Evolutionary conservation across 2,329 filamentous ascomycete species (phyloP), one percentile per base, ranked within the genome.

Genomic region (Cladophialophora carrionii): DNA sequence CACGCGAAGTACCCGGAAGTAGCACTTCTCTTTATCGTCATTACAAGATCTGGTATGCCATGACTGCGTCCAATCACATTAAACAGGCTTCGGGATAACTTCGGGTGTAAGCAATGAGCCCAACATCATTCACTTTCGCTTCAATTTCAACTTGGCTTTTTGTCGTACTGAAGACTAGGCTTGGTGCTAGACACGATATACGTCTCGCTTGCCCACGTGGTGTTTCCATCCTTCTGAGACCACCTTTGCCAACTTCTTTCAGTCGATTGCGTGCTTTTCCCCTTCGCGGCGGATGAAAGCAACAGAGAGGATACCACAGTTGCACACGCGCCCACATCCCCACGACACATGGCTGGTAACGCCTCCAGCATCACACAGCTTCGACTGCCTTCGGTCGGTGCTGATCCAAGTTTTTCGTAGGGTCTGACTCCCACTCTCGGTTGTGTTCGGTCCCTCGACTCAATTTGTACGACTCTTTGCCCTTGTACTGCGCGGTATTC

Each of bases 401-500:
- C 56, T 49, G 37, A 12, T 49, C 26, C 26, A 58, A 20, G 41
- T 34, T 58, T 7, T 34, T 58, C 7, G 7, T 37, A 9, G 37
- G 37, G 10, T 46, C 55, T 26, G 56, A 31, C 6, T 58, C 56
- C 56, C 56, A 56, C 12, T 55, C 62, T 29, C 56, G 51, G 52
- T 64, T 64, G 48, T 64, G 56, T 4, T 64, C 62, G 2, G 62
- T 64, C 1, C 62, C 62, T 31, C 62, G 56, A 61, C 62, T 64
- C 57, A 59, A 20, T 12, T 60, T 64, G 32, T 64, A 64, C 31
- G 56, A 60, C 49, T 64, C 57, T 46, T 57, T 64, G 24, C 52
- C 62, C 51, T 61, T 64, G 51, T 60, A 64, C 56, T 64, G 56
- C 4, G 62, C 62, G 2, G 56, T 64, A 41, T 64, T 64, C 62